Evolutionary conservation across 2,329 filamentous ascomycete species (phyloP).

Genomic region (Pseudodiploospora longispora): DNA sequence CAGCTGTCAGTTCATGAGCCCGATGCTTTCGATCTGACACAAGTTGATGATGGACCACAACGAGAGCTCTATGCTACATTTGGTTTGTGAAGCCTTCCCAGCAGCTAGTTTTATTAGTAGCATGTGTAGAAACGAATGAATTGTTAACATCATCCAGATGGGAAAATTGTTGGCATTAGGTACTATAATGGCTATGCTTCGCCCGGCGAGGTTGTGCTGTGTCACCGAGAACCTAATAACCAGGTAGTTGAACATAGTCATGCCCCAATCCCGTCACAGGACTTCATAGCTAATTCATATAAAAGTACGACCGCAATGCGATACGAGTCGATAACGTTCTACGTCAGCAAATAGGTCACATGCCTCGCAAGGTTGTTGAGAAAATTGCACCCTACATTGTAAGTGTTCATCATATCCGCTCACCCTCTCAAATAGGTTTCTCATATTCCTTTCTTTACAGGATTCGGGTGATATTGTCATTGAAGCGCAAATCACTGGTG

Average conservation of each 20-base stretch:
- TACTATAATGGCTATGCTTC: constrained; percentile 59
- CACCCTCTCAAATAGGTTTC: neutral
- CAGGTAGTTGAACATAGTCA: constrained; percentile 24
- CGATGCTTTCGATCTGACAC: constrained; percentile 35
- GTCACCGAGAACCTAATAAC: constrained; percentile 60
- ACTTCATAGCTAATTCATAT: neutral
- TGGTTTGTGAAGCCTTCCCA: constrained; percentile 20
- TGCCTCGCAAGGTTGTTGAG: constrained; percentile 57
- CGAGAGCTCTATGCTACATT: constrained; percentile 41
- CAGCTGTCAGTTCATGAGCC: constrained; percentile 21
- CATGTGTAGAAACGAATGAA: neutral
- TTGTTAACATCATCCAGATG: constrained; percentile 21
- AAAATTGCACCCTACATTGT: constrained; percentile 69
- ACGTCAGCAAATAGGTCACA: constrained; percentile 67
- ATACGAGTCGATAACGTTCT: constrained; percentile 73
- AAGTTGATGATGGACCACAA: constrained; percentile 31
- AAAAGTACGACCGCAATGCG: constrained; percentile 63
- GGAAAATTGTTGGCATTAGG: constrained; percentile 43
- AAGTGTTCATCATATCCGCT: constrained; percentile 13
- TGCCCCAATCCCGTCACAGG: neutral
- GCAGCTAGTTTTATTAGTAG: neutral
- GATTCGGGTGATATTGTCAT: constrained; percentile 53
- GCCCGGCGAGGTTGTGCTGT: constrained; percentile 53
- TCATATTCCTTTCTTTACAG: constrained; percentile 15
- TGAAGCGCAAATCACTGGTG: constrained; percentile 62